A percentile compares a stretch with the other conserved stretches of the same genome.
Evolutionary conservation across 2,329 filamentous ascomycete species (phyloP).

Genomic region (Aphanocladium album): DNA sequence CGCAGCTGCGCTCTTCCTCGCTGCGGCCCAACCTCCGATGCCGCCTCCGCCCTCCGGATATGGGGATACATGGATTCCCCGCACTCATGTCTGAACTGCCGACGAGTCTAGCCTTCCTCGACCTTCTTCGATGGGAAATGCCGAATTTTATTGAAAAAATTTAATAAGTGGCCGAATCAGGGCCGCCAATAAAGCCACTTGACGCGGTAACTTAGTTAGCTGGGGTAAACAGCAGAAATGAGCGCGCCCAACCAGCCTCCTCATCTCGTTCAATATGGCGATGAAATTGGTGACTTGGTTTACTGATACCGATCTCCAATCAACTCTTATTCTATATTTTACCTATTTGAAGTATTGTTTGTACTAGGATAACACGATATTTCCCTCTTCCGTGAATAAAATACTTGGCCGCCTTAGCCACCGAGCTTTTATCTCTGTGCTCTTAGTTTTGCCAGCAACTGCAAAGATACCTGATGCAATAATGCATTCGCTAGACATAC

Average conservation of each 20-base stretch:
- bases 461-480: constrained; percentile 2
- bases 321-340: not conserved
- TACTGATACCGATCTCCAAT: too few relatives aligned
- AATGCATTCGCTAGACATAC: not conserved
- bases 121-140: not conserved
- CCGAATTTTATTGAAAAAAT: not conserved
- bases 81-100: not conserved
- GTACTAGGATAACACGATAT: not conserved
- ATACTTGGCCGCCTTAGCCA: not conserved
- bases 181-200: too few relatives aligned
- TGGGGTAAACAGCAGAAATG: too few relatives aligned
- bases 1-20: too few relatives aligned
- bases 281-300: too few relatives aligned
- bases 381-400: not conserved
- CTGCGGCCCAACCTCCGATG: not conserved
- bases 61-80: not conserved
- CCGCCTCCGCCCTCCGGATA: not conserved
- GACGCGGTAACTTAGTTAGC: too few relatives aligned
- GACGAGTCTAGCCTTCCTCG: not conserved
- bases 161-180: too few relatives aligned
- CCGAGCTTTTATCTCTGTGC: not conserved
- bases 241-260: too few relatives aligned
- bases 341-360: not conserved
- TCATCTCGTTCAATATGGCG: too few relatives aligned
- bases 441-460: not conserved